Percentiles rank a stretch among this genome's conserved stretches.
These are phyloP conservation scores for Acanthamoeba lenticulata DNA, from an alignment of 208 protist species.

Conservation along the genomic window DNA sequence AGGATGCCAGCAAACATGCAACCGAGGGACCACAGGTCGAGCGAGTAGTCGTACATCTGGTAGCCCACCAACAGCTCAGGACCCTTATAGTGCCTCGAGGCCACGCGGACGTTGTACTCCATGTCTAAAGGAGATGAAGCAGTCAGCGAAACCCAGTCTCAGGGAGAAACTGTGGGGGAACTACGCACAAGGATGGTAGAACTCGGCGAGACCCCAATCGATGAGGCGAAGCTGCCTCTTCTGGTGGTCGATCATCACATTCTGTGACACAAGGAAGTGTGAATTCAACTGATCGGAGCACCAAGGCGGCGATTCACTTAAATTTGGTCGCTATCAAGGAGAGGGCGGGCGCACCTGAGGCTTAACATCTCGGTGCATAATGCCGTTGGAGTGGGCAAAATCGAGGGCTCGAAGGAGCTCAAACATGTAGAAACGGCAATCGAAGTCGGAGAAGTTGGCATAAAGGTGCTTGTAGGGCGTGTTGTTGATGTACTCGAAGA, in stretches of 20 bases:
- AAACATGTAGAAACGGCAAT: conserved; percentile 99
- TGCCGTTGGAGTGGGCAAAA: conserved; percentile 97
- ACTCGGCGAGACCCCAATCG: conserved; percentile 99
- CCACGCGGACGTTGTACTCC: conserved; percentile 98
- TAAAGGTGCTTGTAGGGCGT: conserved; percentile 94
- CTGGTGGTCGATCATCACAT: conserved; percentile 98
- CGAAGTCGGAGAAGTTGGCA: conserved; percentile 94
- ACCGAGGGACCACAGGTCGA: conserved; percentile 99
- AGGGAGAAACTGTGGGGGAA: background rate
- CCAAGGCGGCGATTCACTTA: background rate
- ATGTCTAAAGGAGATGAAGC: conserved; percentile 68
- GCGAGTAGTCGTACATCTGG: conserved; percentile 98
- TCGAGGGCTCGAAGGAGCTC: conserved; percentile 95
- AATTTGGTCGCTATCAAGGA: background rate
- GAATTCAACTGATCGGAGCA: background rate
- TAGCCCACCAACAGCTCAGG: conserved; percentile 97
- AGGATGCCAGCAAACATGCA: conserved; percentile 99
- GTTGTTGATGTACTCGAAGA: conserved; percentile 99
- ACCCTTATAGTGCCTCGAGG: conserved; percentile 98
- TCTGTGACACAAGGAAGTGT: background rate
- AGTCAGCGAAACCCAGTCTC: background rate
- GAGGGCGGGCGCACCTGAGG: conserved; percentile 84
- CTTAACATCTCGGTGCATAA: conserved; percentile 99
- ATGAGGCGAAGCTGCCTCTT: conserved; percentile 96
- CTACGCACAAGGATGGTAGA: conserved; percentile 94